Evolutionary conservation across 306 rosid genomes (phyloP).

Genomic region (Gastrolobium bilobum): DNA sequence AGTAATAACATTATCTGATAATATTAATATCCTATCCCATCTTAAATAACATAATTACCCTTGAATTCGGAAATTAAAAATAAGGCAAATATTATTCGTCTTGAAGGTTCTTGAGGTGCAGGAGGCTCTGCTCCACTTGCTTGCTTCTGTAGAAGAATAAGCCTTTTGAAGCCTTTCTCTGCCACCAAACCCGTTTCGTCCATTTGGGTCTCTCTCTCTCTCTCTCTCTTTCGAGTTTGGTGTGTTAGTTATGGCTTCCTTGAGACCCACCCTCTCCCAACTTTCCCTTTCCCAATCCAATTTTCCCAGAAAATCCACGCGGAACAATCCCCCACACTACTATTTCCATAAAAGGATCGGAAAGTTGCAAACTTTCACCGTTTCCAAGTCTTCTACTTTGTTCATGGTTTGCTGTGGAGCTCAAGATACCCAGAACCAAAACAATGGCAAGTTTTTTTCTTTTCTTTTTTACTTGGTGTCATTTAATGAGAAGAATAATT

Average conservation of each 20-base stretch:
- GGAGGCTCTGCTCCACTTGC: conserved; percentile 47
- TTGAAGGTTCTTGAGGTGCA: conserved; percentile 7
- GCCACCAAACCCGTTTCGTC: conserved; percentile 32
- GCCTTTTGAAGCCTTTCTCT: conserved; percentile 43
- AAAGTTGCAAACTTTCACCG: conserved; percentile 49
- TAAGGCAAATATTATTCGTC: no score
- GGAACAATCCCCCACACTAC: conserved; percentile 48
- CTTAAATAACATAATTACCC: no score
- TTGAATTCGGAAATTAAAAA: no score
- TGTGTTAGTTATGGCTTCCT: conserved; percentile 65
- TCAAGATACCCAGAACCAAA: conserved; percentile 68
- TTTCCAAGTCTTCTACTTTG: conserved; percentile 49
- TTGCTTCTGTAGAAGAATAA: conserved; percentile 49
- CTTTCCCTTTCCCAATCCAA: conserved; percentile 63
- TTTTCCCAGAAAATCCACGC: conserved; percentile 56
- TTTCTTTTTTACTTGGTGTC: neutral
- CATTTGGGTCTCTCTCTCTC: conserved; percentile 39
- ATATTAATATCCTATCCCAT: no score
- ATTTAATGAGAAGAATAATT: neutral
- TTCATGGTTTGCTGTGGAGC: conserved; percentile 66
- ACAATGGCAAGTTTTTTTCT: conserved; percentile 70
- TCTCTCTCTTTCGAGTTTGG: neutral
- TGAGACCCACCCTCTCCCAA: conserved; percentile 68
- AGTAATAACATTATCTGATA: no score
- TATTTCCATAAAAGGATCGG: conserved; percentile 54